Evolutionary conservation across 2,329 filamentous ascomycete genomes (phyloP).

Genomic region (Paracoccidioides brasiliensis): DNA sequence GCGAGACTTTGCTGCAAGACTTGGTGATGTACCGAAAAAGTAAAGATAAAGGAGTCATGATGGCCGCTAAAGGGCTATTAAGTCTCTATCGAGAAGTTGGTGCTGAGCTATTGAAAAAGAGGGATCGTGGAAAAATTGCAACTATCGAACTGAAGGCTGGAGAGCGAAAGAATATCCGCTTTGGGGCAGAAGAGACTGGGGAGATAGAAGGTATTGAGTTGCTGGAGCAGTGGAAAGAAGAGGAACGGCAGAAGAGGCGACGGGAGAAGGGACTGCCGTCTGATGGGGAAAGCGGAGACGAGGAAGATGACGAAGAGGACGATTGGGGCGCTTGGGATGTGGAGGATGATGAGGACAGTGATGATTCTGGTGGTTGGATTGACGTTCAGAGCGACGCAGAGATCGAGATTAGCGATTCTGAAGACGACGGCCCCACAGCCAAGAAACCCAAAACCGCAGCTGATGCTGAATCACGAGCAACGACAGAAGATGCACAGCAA

Average conservation of each 20-base stretch:
- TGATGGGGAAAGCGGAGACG: slow-evolving; percentile 48
- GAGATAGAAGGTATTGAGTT: slow-evolving; percentile 87
- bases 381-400: slow-evolving; percentile 72
- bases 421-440: slow-evolving; percentile 53
- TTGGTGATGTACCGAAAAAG: slow-evolving; percentile 91
- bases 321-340: slow-evolving; percentile 49
- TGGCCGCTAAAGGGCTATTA: slow-evolving; percentile 87
- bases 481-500: slow-evolving; percentile 28
- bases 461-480: slow-evolving; percentile 13
- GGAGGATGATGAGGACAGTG: slow-evolving; percentile 41
- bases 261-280: slow-evolving; percentile 53
- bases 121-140: slow-evolving; percentile 83
- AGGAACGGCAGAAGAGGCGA: slow-evolving; percentile 63
- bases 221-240: slow-evolving; percentile 84
- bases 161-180: slow-evolving; percentile 61
- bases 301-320: slow-evolving; percentile 47
- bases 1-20: slow-evolving; percentile 87
- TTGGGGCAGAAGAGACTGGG: slow-evolving; percentile 67
- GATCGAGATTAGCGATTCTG: slow-evolving; percentile 58
- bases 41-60: slow-evolving; percentile 98
- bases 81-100: slow-evolving; percentile 85
- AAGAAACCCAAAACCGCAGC: slow-evolving; percentile 51
- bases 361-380: slow-evolving; percentile 83
- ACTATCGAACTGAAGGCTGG: slow-evolving; percentile 68
- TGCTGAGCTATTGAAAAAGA: slow-evolving; percentile 75